phyloP scores from a whole-genome alignment of 345 rosid species.

The Syzygium grande region DNA sequence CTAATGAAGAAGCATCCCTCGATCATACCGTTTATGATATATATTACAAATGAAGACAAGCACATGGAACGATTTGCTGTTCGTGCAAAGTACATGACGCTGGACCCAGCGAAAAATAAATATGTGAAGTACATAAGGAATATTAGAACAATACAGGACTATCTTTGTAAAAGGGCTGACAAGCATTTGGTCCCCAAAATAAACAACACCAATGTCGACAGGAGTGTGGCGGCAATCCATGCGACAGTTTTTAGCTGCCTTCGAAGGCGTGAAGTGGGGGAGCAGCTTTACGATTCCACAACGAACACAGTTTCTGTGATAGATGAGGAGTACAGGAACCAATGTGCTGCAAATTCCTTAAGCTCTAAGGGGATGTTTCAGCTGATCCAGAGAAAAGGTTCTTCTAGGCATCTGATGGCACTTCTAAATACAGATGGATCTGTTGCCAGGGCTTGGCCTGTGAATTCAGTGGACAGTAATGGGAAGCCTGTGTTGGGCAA shows the following conservation, averaged over 20 bases:
- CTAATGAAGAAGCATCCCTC: slow-evolving; percentile 99
- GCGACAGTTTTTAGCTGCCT: slow-evolving; percentile 94
- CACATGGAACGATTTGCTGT: slow-evolving; percentile 98
- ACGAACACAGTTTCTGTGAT: slow-evolving; percentile 74
- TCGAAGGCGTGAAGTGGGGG: slow-evolving; percentile 86
- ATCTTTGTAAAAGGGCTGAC: slow-evolving; percentile 88
- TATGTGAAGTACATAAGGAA: slow-evolving; percentile 91
- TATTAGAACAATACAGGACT: slow-evolving; percentile 94
- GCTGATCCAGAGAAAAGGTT: slow-evolving; percentile 89
- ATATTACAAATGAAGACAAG: slow-evolving; percentile 90
- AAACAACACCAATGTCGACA: slow-evolving; percentile 95
- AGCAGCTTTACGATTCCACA: slow-evolving; percentile 68
- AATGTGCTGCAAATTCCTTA: slow-evolving; percentile 84
- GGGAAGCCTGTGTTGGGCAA: slow-evolving; percentile 33
- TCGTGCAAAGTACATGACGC: slow-evolving; percentile 98
- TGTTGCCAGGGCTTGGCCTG: slow-evolving; percentile 95
- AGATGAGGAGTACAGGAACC: slow-evolving; percentile 91
- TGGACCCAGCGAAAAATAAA: slow-evolving; percentile 94
- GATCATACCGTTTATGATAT: slow-evolving; percentile 92
- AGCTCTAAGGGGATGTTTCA: slow-evolving; percentile 98
- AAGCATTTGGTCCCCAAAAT: slow-evolving; percentile 96
- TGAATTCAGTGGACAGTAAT: slow-evolving; percentile 43
- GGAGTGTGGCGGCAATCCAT: slow-evolving; percentile 95
- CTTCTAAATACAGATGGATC: slow-evolving; percentile 92
- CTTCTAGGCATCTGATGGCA: slow-evolving; percentile 97